Percentiles rank a stretch among this genome's conserved stretches.
Conservation (phyloP, 1,284 basidiomycete genomes). For the Ceraceosorus guamensis region DNA sequence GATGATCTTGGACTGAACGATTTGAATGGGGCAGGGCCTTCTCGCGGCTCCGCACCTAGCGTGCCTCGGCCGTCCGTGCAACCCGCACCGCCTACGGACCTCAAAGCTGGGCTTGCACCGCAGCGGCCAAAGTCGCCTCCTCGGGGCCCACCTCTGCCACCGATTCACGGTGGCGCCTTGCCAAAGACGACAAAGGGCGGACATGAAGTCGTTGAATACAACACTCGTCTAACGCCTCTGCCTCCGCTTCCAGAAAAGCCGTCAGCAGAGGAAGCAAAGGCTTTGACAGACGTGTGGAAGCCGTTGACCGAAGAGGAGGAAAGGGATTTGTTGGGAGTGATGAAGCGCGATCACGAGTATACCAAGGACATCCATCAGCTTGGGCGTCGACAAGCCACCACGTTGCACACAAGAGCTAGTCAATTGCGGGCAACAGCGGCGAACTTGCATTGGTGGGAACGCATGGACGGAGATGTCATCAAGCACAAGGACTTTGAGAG, state of each 20-base stretch:
- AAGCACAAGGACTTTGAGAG: constrained; percentile 20
- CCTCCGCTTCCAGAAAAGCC: constrained; percentile 51
- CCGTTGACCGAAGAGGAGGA: constrained; percentile 55
- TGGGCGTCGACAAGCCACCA: constrained; percentile 22
- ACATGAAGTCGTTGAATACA: constrained; percentile 57
- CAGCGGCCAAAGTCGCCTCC: background rate
- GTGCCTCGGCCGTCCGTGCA: no score
- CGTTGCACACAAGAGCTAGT: constrained; percentile 28
- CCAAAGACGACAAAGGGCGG: constrained; percentile 32
- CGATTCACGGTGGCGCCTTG: constrained; percentile 47
- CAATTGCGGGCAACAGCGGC: constrained; percentile 24
- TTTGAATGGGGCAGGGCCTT: no score
- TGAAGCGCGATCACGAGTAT: constrained; percentile 55
- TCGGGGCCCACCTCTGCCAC: constrained; percentile 11
- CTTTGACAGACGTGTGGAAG: constrained; percentile 18
- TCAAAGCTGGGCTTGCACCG: background rate
- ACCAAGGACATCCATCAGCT: constrained; percentile 47
- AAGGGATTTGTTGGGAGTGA: constrained; percentile 54
- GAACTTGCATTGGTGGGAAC: constrained; percentile 40
- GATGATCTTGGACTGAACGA: background rate
- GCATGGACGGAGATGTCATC: constrained; percentile 22
- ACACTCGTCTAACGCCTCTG: constrained; percentile 62
- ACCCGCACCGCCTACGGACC: no score
- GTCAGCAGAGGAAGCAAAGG: background rate
- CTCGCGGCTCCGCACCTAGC: no score